Percentiles rank a stretch among this genome's conserved stretches.
phyloP scores from a whole-genome alignment of 495 filamentous ascomycete genomes.

The Penicillium fimorum region DNA sequence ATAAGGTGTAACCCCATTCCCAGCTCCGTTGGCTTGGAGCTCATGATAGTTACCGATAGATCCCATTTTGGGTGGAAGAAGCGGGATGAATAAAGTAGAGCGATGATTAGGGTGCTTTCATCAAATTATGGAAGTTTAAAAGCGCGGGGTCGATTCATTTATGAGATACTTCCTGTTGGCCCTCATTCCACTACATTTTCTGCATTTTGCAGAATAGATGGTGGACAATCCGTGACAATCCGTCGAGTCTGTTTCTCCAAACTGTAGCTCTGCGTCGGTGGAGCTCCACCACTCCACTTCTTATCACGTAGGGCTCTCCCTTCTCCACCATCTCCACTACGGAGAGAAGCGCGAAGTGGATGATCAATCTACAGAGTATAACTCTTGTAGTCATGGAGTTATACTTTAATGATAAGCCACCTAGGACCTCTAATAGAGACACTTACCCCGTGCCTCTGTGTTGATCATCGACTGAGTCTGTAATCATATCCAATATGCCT shows the following conservation, averaged over 20 bases:
- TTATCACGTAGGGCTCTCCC: neutral
- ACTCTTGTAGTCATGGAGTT: neutral
- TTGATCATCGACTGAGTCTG: slow-evolving; percentile 1
- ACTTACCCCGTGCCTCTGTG: slow-evolving; percentile 2
- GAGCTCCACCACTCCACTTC: slow-evolving; percentile 7
- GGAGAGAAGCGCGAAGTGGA: slow-evolving; percentile 9
- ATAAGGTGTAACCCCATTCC: slow-evolving; percentile 19
- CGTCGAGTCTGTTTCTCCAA: neutral
- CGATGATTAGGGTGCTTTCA: slow-evolving; percentile 2
- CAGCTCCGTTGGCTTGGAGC: slow-evolving; percentile 4
- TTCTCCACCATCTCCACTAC: slow-evolving; percentile 6
- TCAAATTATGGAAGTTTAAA: neutral
- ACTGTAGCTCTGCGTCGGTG: neutral
- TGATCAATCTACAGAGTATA: neutral
- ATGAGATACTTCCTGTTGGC: neutral
- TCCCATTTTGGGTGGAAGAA: slow-evolving; percentile 5
- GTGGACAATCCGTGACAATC: neutral
- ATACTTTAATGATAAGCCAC: slow-evolving; percentile 4
- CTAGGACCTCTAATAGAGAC: slow-evolving; percentile 3
- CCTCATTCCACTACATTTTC: neutral
- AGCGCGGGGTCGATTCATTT: slow-evolving; percentile 10
- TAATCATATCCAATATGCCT: slow-evolving; percentile 10
- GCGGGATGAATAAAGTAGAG: neutral
- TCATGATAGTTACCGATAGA: slow-evolving; percentile 12
- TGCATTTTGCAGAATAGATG: neutral